These are phyloP conservation scores for Brassica carinata DNA, from an alignment of 345 rosid genomes.

Conservation along the genomic window DNA sequence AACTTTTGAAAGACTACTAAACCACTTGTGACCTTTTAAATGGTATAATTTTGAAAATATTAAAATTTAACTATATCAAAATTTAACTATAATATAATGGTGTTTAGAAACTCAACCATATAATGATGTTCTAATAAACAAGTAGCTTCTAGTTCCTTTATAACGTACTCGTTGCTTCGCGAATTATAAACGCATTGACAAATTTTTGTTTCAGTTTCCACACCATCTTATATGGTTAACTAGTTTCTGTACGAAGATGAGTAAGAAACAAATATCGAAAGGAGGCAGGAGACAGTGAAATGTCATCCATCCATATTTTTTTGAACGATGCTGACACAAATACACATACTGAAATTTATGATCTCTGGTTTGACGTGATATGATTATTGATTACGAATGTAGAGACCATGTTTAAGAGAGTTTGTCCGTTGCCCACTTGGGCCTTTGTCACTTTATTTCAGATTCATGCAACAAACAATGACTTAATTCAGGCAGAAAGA, in stretches of 20 bases:
- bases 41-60: no score
- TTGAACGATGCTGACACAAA: slow-evolving; percentile 9
- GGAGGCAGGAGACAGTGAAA: slow-evolving; percentile 11
- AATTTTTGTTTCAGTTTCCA: slow-evolving; percentile 27
- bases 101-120: no score
- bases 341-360: neutral
- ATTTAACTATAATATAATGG: neutral
- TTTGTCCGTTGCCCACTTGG: slow-evolving; percentile 24
- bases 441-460: slow-evolving; percentile 13
- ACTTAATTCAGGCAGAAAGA: neutral
- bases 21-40: no score
- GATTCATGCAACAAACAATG: slow-evolving; percentile 10
- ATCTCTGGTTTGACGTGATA: slow-evolving; percentile 15
- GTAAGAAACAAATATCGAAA: slow-evolving; percentile 6
- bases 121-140: neutral
- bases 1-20: no score
- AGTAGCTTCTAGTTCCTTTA: neutral
- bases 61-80: neutral
- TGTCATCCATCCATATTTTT: neutral
- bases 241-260: slow-evolving; percentile 19
- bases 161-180: neutral
- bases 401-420: slow-evolving; percentile 1
- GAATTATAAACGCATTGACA: slow-evolving; percentile 19
- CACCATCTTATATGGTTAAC: slow-evolving; percentile 19
- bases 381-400: slow-evolving; percentile 7